Evolutionary conservation across 495 filamentous ascomycete species (phyloP).

Genomic region (Aspergillus saccharolyticus): DNA sequence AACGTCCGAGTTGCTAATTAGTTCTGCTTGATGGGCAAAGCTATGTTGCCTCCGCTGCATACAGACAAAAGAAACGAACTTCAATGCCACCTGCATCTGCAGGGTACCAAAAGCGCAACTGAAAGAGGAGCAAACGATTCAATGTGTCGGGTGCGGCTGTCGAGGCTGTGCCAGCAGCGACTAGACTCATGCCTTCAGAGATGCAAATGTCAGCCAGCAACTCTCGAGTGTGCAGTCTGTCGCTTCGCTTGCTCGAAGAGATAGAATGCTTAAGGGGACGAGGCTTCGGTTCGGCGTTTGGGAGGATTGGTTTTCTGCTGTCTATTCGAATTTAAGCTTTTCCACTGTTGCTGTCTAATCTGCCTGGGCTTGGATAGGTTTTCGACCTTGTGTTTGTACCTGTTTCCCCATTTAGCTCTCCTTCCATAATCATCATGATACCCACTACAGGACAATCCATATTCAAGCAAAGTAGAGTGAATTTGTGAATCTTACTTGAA

Average conservation of each 20-base stretch:
- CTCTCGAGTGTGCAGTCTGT: neutral
- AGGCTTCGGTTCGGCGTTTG: neutral
- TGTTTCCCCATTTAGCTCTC: neutral
- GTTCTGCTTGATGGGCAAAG: conserved; percentile 39
- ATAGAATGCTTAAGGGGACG: neutral
- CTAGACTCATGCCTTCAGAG: conserved; percentile 29
- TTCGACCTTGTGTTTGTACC: neutral
- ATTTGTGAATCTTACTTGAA: neutral
- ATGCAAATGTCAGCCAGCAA: neutral
- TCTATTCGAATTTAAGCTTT: neutral
- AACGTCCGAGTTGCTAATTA: neutral
- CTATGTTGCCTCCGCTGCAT: conserved; percentile 94
- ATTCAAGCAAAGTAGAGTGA: neutral
- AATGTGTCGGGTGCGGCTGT: conserved; percentile 97
- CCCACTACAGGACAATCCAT: conserved; percentile 14
- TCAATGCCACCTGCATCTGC: conserved; percentile 96
- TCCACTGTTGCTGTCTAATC: neutral
- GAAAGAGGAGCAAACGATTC: conserved; percentile 82
- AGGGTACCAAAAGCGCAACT: conserved; percentile 88
- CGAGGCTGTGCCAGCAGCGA: conserved; percentile 85
- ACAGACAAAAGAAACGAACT: conserved; percentile 98
- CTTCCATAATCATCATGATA: conserved; percentile 20
- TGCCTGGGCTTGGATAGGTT: neutral
- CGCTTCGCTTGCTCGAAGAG: neutral
- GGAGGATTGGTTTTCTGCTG: neutral